Percentiles rank a stretch among this genome's conserved stretches.
Evolutionary conservation across 1,139 yeast species (phyloP).

Genomic region (Lodderomyces elongisporus): DNA sequence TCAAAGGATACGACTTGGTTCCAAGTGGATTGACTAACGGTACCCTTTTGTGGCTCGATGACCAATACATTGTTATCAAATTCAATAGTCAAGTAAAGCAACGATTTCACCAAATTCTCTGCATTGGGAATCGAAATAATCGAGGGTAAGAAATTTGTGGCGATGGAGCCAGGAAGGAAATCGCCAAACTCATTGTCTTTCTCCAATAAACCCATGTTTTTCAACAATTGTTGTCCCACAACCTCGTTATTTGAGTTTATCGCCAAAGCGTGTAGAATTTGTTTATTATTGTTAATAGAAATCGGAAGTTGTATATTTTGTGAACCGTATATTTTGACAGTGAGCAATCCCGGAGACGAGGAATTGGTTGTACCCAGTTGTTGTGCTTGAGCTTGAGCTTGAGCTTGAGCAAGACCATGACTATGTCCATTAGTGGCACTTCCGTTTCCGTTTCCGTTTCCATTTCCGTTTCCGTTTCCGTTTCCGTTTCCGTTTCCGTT

Average conservation of each 20-base stretch:
- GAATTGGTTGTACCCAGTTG: slow-evolving; percentile 7
- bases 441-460: too few relatives aligned
- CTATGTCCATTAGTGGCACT: too few relatives aligned
- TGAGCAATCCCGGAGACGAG: slow-evolving; percentile 59
- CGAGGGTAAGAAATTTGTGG: slow-evolving; percentile 57
- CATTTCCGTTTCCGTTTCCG: too few relatives aligned
- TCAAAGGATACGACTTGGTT: slow-evolving; percentile 89
- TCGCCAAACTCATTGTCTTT: slow-evolving; percentile 20
- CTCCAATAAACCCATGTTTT: slow-evolving; percentile 24
- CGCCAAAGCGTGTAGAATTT: slow-evolving; percentile 49
- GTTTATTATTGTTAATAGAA: slow-evolving; percentile 48
- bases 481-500: too few relatives aligned
- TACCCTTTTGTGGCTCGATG: slow-evolving; percentile 75
- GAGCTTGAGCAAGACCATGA: too few relatives aligned
- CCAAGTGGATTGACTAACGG: slow-evolving; percentile 54
- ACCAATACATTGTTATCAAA: slow-evolving; percentile 79
- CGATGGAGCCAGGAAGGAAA: slow-evolving; percentile 26
- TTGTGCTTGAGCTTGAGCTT: slow-evolving; percentile 1
- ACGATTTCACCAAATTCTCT: slow-evolving; percentile 47
- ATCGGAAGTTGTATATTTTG: slow-evolving; percentile 60
- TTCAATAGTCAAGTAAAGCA: slow-evolving; percentile 66
- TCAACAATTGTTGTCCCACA: slow-evolving; percentile 33
- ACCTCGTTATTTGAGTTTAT: slow-evolving; percentile 39
- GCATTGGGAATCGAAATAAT: slow-evolving; percentile 56
- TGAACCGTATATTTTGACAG: slow-evolving; percentile 65